A percentile compares a stretch with the other conserved stretches of the same genome.
Evolutionary conservation across 805 yeast genomes (phyloP).

Genomic region (Cyberlindnera sargentensis): DNA sequence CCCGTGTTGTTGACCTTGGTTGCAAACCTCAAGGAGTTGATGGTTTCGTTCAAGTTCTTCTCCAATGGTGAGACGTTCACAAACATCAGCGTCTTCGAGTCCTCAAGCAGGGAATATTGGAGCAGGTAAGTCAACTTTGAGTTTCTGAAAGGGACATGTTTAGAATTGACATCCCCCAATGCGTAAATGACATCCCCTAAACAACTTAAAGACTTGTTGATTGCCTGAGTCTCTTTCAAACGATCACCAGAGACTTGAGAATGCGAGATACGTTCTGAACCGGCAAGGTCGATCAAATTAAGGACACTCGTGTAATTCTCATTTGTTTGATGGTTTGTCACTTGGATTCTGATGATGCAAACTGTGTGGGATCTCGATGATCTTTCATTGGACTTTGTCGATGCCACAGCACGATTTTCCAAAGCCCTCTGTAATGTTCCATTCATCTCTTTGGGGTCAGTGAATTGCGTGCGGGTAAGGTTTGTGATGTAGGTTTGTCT

Average conservation of each 20-base stretch:
- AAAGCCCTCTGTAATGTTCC: constrained; percentile 47
- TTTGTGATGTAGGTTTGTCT: constrained; percentile 58
- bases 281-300: constrained; percentile 87
- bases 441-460: constrained; percentile 41
- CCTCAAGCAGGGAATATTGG: constrained; percentile 78
- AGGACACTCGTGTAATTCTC: constrained; percentile 50
- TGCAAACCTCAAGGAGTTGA: constrained; percentile 86
- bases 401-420: constrained; percentile 65
- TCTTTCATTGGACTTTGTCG: constrained; percentile 72
- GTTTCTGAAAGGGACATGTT: constrained; percentile 89
- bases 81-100: constrained; percentile 88
- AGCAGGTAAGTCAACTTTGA: constrained; percentile 84
- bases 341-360: constrained; percentile 55
- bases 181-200: constrained; percentile 86
- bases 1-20: constrained; percentile 64
- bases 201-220: constrained; percentile 80
- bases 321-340: constrained; percentile 43
- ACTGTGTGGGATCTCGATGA: constrained; percentile 92
- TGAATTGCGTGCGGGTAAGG: constrained; percentile 41
- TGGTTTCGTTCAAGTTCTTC: constrained; percentile 63
- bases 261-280: constrained; percentile 75
- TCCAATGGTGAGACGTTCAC: constrained; percentile 73
- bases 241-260: constrained; percentile 79
- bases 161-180: constrained; percentile 39
- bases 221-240: constrained; percentile 79